phyloP scores from a whole-genome alignment of 257 asterid genomes.

The Craterostigma plantagineum region DNA sequence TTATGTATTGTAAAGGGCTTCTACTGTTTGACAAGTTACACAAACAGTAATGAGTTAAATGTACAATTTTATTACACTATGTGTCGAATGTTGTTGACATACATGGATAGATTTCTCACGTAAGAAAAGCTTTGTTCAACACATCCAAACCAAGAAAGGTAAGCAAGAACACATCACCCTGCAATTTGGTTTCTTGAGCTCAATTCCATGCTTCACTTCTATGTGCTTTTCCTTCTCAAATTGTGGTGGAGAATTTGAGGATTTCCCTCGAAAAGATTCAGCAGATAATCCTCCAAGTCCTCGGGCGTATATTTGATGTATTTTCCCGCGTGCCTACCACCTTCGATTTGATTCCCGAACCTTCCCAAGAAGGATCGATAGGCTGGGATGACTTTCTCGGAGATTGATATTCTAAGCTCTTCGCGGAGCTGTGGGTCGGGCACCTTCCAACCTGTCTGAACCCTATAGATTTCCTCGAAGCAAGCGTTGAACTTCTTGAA shows the following conservation, averaged over 20 bases:
- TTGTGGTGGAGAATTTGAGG: conserved; percentile 63
- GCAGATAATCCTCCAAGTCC: conserved; percentile 67
- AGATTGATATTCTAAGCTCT: conserved; percentile 83
- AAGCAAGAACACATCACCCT: no score
- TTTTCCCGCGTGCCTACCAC: conserved; percentile 69
- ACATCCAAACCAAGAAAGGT: no score
- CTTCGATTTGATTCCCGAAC: conserved; percentile 73
- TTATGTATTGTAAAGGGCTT: no score
- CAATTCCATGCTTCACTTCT: conserved; percentile 8
- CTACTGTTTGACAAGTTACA: no score
- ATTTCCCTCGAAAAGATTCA: conserved; percentile 85
- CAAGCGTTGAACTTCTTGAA: conserved; percentile 86
- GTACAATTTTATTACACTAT: no score
- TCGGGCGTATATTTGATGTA: conserved; percentile 72
- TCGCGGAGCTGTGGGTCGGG: conserved; percentile 93
- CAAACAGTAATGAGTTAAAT: no score
- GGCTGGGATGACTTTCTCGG: conserved; percentile 89
- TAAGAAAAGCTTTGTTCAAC: no score
- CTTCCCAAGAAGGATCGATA: conserved; percentile 81
- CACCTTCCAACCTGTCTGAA: conserved; percentile 90
- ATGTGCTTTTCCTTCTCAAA: conserved; percentile 68
- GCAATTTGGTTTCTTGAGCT: no score
- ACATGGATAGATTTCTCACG: no score
- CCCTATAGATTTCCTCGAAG: conserved; percentile 75
- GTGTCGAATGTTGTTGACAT: no score